Percentiles rank a stretch among this genome's conserved stretches.
Conservation (phyloP, 257 asterid species). For the Solanum sejunctum region DNA sequence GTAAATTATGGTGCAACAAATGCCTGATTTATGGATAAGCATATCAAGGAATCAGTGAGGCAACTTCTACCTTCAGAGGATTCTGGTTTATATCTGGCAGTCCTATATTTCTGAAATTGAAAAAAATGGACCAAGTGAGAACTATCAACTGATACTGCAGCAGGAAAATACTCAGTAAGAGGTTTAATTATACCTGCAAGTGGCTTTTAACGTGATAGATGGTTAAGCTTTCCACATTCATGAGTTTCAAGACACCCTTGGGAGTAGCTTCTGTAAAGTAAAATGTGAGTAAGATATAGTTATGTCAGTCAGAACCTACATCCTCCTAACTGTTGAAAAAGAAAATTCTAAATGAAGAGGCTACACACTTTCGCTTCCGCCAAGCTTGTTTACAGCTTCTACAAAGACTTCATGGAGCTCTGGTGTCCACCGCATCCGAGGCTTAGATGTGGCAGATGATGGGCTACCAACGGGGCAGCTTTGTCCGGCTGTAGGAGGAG, state of each 20-base stretch:
- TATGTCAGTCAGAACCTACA: neutral
- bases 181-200: slow-evolving; percentile 40
- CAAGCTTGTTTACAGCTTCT: slow-evolving; percentile 73
- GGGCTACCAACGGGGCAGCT: slow-evolving; percentile 26
- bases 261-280: slow-evolving; percentile 44
- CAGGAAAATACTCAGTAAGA: neutral
- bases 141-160: neutral
- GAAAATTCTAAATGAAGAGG: neutral
- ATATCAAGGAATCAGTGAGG: neutral
- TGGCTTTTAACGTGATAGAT: slow-evolving; percentile 88
- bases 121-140: neutral
- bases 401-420: slow-evolving; percentile 75
- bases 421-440: slow-evolving; percentile 95
- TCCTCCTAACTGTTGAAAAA: neutral
- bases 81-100: slow-evolving; percentile 70
- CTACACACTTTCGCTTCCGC: slow-evolving; percentile 70
- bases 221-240: slow-evolving; percentile 63
- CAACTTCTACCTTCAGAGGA: slow-evolving; percentile 46
- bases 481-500: slow-evolving; percentile 18
- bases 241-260: slow-evolving; percentile 70
- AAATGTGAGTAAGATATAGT: neutral
- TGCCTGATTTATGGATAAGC: neutral
- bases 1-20: neutral
- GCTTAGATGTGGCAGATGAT: slow-evolving; percentile 37
- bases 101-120: slow-evolving; percentile 63